Conservation (phyloP, 2,329 filamentous ascomycete species). For the Dothideomycetes sp. region DNA sequence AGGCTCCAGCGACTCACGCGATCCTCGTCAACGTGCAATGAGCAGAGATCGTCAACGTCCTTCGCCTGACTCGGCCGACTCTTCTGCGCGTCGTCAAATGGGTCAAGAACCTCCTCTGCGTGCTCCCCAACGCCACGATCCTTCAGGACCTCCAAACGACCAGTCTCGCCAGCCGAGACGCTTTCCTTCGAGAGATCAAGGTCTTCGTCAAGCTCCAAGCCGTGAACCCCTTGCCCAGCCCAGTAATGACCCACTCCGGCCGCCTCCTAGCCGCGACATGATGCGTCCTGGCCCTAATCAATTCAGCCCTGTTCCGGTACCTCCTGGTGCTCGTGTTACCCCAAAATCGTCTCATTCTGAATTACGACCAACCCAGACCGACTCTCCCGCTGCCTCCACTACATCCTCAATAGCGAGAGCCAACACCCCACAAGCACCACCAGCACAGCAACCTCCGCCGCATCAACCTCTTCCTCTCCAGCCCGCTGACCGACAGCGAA, state of each 20-base stretch:
- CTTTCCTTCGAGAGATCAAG: conserved; percentile 7
- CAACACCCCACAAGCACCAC: neutral
- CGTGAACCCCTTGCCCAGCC: conserved; percentile 8
- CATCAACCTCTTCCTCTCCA: conserved; percentile 1
- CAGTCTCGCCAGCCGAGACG: conserved; percentile 1
- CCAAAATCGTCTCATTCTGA: conserved; percentile 29
- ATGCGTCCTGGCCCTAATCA: conserved; percentile 1
- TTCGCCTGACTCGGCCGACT: conserved; percentile 3
- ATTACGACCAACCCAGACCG: conserved; percentile 14
- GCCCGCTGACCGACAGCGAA: conserved; percentile 18
- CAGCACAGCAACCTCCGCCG: conserved; percentile 1
- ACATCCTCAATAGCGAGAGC: conserved; percentile 1
- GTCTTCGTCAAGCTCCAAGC: conserved; percentile 9
- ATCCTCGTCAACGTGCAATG: conserved; percentile 6
- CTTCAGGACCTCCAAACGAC: neutral
- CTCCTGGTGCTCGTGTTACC: conserved; percentile 19
- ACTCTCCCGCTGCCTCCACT: conserved; percentile 13
- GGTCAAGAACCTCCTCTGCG: conserved; percentile 3
- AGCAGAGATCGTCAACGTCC: conserved; percentile 8
- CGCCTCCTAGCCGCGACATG: conserved; percentile 15
- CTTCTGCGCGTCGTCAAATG: conserved; percentile 1
- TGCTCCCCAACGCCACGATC: no score
- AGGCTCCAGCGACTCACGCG: conserved; percentile 4
- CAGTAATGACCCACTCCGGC: conserved; percentile 23
- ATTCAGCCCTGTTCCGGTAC: conserved; percentile 12